Conservation (phyloP, 331 rosid genomes). For the Pyrus hybrid region DNA sequence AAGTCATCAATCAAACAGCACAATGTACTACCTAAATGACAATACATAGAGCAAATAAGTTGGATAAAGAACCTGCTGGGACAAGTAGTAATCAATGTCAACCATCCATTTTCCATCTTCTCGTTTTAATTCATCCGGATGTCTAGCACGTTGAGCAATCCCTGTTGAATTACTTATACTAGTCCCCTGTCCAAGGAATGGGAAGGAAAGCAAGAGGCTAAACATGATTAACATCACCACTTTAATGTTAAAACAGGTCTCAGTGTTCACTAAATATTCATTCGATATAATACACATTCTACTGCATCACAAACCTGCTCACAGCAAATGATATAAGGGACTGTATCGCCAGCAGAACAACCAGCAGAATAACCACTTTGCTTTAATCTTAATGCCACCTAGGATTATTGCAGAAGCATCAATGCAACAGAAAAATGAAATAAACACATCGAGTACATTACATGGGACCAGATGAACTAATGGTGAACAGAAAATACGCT, state of each 20-base stretch:
- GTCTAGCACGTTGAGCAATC: conserved; percentile 93
- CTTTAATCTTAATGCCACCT: conserved; percentile 95
- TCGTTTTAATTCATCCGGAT: conserved; percentile 84
- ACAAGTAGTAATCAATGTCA: conserved; percentile 85
- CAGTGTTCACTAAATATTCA: conserved; percentile 2
- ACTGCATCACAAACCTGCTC: conserved; percentile 64
- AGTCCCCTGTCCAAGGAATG: conserved; percentile 50
- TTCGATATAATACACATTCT: conserved; percentile 3
- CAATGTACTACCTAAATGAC: background rate
- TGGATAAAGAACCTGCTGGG: conserved; percentile 65
- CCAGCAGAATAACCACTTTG: conserved; percentile 81
- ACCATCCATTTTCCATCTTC: conserved; percentile 93
- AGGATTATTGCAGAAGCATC: conserved; percentile 21
- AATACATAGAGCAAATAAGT: background rate
- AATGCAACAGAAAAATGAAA: conserved; percentile 13
- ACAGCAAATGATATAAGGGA: conserved; percentile 83
- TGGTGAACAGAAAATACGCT: background rate
- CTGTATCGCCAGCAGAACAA: conserved; percentile 82
- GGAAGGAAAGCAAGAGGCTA: background rate
- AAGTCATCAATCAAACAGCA: conserved; percentile 10
- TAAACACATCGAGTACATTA: background rate
- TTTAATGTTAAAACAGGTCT: conserved; percentile 10
- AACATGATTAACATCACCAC: conserved; percentile 10
- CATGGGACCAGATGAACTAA: background rate
- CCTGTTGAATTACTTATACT: conserved; percentile 48